Base-by-base conservation (phyloP, 2,329 filamentous ascomycete species). In the Emergomyces africanus region DNA sequence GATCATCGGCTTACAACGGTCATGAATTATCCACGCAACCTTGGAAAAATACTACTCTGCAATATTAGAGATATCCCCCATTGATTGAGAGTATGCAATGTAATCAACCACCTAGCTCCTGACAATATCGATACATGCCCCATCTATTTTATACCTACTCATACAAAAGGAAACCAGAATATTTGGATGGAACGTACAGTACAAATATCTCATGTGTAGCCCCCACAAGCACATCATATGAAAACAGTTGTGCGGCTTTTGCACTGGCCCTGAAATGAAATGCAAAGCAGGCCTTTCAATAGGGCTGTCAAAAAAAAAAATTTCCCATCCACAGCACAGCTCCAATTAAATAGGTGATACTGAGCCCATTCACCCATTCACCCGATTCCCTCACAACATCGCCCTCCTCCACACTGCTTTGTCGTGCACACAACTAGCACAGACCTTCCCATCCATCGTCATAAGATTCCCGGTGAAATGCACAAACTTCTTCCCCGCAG, bases 401-500 rank as follows among this genome's bases (percentile, higher is more conserved):
- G 23, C 33, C 2, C 3, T n/a, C 18, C 12, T 37, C 10, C n/a
- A 25, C 0, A 58, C 48, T 8, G 35, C 57, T n/a, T 58, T 58
- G 35, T 58, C 57, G 18, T 58, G 57, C 20, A 53, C 48, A 42
- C 57, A 58, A 10, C 33, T 30, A 50, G 50, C 57, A 53, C 57
- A 58, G 8, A 58, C 48, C 57, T 81, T 80, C 61, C 81, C 81
- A 25, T 73, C 76, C 64, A 74, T 77, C 61, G 78, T 75, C 63
- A 74, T 77, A 72, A 87, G 79, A 15, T 76, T 73, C 1, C 81
- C 83, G 61, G 76, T 76, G 5, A 86, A 59, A 6, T 78, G 75
- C 54, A 76, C 76, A 62, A 86, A 62, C 58, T 75, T 76, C 68
- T 75, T 77, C 1, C 85, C 84, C 18, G 79, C 70, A 61, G 83